Percentiles rank a stretch among this genome's conserved stretches.
These are phyloP conservation scores for Alternaria viburni DNA, from an alignment of 2,329 filamentous ascomycete species.

Conservation along the genomic window DNA sequence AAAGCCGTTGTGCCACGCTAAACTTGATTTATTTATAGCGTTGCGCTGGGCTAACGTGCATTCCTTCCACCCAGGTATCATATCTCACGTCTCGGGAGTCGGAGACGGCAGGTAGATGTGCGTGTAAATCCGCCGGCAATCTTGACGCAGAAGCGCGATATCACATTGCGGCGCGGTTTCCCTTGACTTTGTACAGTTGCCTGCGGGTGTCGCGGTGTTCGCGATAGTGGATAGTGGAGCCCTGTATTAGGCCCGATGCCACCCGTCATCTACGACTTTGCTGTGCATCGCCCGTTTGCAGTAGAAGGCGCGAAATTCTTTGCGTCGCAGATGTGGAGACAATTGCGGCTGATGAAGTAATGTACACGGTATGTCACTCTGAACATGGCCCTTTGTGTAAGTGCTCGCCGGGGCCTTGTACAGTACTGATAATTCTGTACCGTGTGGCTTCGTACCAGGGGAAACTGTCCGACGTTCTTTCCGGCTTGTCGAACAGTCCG, in stretches of 20 bases:
- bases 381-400: background rate
- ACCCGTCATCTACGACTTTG: background rate
- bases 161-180: background rate
- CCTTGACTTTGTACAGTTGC: background rate
- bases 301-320: conserved; percentile 5
- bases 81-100: background rate
- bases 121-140: background rate
- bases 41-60: conserved; percentile 1
- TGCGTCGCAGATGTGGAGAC: background rate
- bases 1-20: conserved; percentile 30
- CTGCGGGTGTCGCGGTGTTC: background rate
- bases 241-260: background rate
- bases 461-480: background rate
- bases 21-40: conserved; percentile 10
- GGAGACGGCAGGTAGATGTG: background rate
- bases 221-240: conserved; percentile 2
- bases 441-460: background rate
- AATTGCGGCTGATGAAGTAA: background rate
- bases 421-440: background rate
- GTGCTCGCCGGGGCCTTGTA: background rate
- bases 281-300: background rate
- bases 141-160: background rate
- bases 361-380: background rate
- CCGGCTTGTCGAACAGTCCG: background rate
- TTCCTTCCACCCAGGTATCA: background rate